Evolutionary conservation across 73 alveolate species (phyloP).

Genomic region (Urostyla sp.): DNA sequence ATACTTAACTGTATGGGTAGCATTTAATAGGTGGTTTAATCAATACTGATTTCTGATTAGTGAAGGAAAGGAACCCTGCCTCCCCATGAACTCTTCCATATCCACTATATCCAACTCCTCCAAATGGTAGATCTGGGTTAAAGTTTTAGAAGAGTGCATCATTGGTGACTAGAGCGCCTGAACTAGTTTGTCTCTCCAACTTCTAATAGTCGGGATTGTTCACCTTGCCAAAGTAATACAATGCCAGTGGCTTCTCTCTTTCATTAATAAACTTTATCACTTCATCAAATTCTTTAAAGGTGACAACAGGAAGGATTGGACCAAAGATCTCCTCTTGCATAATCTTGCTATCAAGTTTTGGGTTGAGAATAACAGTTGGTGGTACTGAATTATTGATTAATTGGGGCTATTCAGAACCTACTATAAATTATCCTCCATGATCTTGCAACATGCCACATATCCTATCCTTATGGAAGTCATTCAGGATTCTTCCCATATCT

Average conservation of each 20-base stretch:
- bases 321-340: slow-evolving; percentile 96
- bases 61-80: slow-evolving; percentile 93
- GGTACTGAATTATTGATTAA: slow-evolving; percentile 51
- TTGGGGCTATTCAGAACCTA: slow-evolving; percentile 7
- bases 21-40: slow-evolving; percentile 77
- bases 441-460: not conserved
- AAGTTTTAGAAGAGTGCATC: slow-evolving; percentile 88
- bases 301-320: slow-evolving; percentile 92
- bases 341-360: slow-evolving; percentile 64
- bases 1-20: slow-evolving; percentile 74
- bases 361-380: slow-evolving; percentile 79
- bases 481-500: slow-evolving; percentile 82
- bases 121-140: slow-evolving; percentile 90
- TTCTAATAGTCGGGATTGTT: slow-evolving; percentile 72
- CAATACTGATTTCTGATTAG: slow-evolving; percentile 92
- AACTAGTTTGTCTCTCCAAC: slow-evolving; percentile 84
- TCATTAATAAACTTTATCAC: slow-evolving; percentile 84
- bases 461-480: slow-evolving; percentile 57
- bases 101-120: slow-evolving; percentile 96
- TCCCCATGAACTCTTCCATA: slow-evolving; percentile 91
- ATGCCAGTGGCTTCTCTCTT: slow-evolving; percentile 95
- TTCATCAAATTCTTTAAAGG: slow-evolving; percentile 86
- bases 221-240: slow-evolving; percentile 89
- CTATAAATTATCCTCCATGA: slow-evolving; percentile 21
- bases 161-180: slow-evolving; percentile 90